phyloP scores from a whole-genome alignment of 2,329 filamentous ascomycete genomes.

The Fusarium virguliforme region DNA sequence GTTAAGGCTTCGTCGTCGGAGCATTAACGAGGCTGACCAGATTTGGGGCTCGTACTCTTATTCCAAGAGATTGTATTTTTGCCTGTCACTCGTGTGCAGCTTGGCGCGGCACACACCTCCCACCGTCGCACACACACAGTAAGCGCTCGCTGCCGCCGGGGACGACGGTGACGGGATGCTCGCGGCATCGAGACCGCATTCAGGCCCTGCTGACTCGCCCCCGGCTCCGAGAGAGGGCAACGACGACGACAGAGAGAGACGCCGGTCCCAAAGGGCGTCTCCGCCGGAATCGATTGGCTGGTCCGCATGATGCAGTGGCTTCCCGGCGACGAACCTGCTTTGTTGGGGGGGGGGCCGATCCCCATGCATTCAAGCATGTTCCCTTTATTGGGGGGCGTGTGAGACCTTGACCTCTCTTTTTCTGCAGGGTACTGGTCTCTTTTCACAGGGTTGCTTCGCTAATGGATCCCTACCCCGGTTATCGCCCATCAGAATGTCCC shows the following conservation, averaged over 20 bases:
- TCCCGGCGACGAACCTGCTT: slow-evolving; percentile 42
- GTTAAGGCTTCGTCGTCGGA: slow-evolving; percentile 14
- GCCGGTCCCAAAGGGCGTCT: not conserved
- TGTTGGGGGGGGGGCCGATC: slow-evolving; percentile 44
- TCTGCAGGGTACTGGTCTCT: slow-evolving; percentile 40
- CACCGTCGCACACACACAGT: slow-evolving; percentile 39
- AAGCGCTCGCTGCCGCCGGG: slow-evolving; percentile 41
- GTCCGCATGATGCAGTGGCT: slow-evolving; percentile 48
- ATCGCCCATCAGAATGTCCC: slow-evolving; percentile 33
- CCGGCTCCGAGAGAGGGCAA: slow-evolving; percentile 19
- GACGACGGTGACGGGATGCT: slow-evolving; percentile 22
- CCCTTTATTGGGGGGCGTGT: slow-evolving; percentile 31
- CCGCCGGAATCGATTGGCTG: slow-evolving; percentile 40
- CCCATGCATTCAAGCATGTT: slow-evolving; percentile 43
- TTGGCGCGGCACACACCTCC: slow-evolving; percentile 29
- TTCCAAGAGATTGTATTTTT: slow-evolving; percentile 13
- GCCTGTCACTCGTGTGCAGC: slow-evolving; percentile 13
- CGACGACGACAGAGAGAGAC: slow-evolving; percentile 1
- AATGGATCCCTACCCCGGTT: slow-evolving; percentile 28
- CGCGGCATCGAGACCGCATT: slow-evolving; percentile 42
- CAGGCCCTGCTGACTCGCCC: slow-evolving; percentile 44
- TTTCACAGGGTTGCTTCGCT: slow-evolving; percentile 24
- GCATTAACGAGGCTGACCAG: slow-evolving; percentile 32
- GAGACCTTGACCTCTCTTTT: not conserved
- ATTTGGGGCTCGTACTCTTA: slow-evolving; percentile 22